These are phyloP conservation scores for Mycena chlorophos DNA, from an alignment of 768 basidiomycete genomes.

Conservation along the genomic window DNA sequence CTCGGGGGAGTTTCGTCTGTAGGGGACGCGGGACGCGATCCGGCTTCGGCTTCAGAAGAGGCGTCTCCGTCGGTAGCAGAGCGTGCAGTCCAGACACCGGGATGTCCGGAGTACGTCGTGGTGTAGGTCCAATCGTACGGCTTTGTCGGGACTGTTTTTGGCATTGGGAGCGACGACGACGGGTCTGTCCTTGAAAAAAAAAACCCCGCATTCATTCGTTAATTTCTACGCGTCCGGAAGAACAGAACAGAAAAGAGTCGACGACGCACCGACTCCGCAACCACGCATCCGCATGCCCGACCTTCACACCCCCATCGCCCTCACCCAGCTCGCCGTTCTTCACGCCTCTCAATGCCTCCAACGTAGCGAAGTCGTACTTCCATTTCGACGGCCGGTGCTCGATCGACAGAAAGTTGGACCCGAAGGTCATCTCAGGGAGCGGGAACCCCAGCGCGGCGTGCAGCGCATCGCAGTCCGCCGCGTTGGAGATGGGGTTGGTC, in stretches of 20 bases:
- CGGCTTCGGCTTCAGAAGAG: conserved; percentile 16
- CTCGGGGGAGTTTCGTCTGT: conserved; percentile 5
- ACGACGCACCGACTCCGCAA: conserved; percentile 73
- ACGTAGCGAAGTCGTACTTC: conserved; percentile 64
- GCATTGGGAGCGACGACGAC: conserved; percentile 62
- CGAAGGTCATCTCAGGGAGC: conserved; percentile 96
- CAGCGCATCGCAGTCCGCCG: conserved; percentile 69
- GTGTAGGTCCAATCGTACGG: conserved; percentile 99
- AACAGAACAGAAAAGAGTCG: not conserved
- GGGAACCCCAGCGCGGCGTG: conserved; percentile 71
- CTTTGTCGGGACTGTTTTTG: conserved; percentile 72
- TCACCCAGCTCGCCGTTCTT: conserved; percentile 71
- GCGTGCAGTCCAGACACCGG: conserved; percentile 12
- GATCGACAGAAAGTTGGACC: conserved; percentile 73
- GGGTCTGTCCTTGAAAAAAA: conserved; percentile 58
- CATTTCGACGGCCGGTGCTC: conserved; percentile 65
- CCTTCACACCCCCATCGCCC: conserved; percentile 91
- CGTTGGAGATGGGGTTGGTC: conserved; percentile 79
- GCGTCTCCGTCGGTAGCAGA: conserved; percentile 4
- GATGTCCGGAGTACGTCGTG: conserved; percentile 76
- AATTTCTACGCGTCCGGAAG: no score
- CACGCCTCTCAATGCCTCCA: conserved; percentile 69
- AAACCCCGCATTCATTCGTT: no score
- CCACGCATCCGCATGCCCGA: conserved; percentile 95
- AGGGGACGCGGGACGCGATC: conserved; percentile 10